phyloP scores from a whole-genome alignment of 495 filamentous ascomycete species.

The Aspergillus avenaceus region DNA sequence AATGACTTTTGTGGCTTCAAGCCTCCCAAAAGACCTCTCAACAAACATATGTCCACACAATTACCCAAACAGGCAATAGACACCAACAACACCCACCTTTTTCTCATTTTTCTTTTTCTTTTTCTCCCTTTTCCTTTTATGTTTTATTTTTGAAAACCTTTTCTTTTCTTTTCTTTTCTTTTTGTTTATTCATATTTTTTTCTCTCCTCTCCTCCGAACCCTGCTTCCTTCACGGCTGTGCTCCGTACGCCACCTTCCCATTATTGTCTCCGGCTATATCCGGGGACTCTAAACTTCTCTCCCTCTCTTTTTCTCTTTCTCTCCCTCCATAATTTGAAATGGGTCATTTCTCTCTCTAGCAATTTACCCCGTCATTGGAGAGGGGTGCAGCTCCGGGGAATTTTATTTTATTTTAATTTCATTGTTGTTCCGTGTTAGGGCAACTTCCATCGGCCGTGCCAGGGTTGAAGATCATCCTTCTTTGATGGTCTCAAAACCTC shows the following conservation, averaged over 20 bases:
- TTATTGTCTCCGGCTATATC: slow-evolving; percentile 1
- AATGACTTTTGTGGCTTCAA: not conserved
- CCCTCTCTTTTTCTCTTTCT: too few relatives aligned
- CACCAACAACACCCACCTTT: not conserved
- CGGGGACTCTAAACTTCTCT: not conserved
- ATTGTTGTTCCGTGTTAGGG: not conserved
- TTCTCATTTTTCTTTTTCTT: not conserved
- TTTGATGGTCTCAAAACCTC: not conserved
- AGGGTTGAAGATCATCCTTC: slow-evolving; percentile 1
- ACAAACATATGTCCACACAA: not conserved
- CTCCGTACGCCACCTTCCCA: not conserved
- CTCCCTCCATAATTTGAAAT: not conserved
- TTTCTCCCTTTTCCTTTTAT: not conserved
- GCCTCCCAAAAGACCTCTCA: not conserved
- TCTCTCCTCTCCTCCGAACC: not conserved
- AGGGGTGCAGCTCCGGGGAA: not conserved
- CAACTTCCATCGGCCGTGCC: not conserved
- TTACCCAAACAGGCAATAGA: not conserved
- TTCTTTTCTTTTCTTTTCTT: not conserved
- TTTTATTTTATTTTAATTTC: too few relatives aligned
- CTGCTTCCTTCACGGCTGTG: not conserved
- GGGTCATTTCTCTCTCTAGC: too few relatives aligned
- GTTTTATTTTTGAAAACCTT: not conserved
- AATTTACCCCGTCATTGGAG: too few relatives aligned
- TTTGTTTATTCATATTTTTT: not conserved